Evolutionary conservation across 306 rosid genomes (phyloP).

Genomic region (Castanopsis chinensis): DNA sequence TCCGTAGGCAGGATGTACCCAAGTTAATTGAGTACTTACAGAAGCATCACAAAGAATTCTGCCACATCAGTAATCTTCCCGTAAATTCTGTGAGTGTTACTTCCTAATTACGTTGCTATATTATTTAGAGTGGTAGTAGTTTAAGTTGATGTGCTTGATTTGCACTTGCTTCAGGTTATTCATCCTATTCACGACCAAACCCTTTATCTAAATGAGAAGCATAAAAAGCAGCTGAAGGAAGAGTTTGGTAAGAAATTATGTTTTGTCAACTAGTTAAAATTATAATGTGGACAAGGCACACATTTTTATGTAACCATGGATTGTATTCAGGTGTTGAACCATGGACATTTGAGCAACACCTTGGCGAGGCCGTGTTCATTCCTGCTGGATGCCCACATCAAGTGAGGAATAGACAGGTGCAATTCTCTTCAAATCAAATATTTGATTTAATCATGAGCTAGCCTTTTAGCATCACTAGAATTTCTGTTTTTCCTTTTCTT

Average conservation of each 20-base stretch:
- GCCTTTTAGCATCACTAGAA: neutral
- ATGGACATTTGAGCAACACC: constrained; percentile 70
- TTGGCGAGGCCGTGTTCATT: constrained; percentile 67
- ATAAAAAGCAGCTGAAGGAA: constrained; percentile 56
- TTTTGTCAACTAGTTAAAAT: constrained; percentile 5
- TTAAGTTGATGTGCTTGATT: constrained; percentile 16
- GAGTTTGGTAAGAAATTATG: constrained; percentile 51
- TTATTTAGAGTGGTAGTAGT: neutral
- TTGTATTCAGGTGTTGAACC: constrained; percentile 53
- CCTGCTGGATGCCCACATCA: constrained; percentile 79
- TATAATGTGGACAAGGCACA: neutral
- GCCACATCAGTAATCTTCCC: constrained; percentile 48
- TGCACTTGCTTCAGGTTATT: constrained; percentile 47
- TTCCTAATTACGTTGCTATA: neutral
- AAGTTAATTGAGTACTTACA: constrained; percentile 48
- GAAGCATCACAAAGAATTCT: constrained; percentile 53
- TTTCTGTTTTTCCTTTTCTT: neutral
- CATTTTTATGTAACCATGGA: constrained; percentile 4
- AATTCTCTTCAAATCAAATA: neutral
- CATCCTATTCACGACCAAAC: constrained; percentile 71
- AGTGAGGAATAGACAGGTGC: constrained; percentile 64
- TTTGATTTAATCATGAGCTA: neutral
- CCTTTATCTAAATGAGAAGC: constrained; percentile 53
- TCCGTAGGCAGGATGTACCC: constrained; percentile 67
- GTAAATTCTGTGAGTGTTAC: constrained; percentile 42